Percentiles rank a stretch among this genome's conserved stretches.
Conservation (phyloP, 345 rosid genomes). For the Hibiscus syriacus region DNA sequence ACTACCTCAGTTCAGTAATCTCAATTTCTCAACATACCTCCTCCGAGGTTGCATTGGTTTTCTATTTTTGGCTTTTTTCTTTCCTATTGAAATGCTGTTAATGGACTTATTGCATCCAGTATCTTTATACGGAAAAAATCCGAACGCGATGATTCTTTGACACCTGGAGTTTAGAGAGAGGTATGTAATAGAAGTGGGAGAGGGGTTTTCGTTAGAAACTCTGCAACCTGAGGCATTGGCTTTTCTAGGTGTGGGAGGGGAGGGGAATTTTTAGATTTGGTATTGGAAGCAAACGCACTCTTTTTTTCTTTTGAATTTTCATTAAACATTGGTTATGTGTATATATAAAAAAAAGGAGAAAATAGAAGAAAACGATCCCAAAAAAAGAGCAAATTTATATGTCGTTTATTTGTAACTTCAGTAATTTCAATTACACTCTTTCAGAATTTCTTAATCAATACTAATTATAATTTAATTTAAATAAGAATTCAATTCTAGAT, state of each 20-base stretch:
- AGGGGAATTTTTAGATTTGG: background rate
- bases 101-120: too few species aligned
- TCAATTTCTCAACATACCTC: background rate
- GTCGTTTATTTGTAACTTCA: too few species aligned
- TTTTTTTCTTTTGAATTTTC: background rate
- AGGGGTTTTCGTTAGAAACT: constrained; percentile 1
- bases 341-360: background rate
- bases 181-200: background rate
- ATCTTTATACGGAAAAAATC: too few species aligned
- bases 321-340: background rate
- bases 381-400: background rate
- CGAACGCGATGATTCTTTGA: constrained; percentile 10
- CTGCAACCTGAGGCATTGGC: background rate
- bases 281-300: background rate
- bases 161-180: constrained; percentile 8
- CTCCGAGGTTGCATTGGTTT: background rate
- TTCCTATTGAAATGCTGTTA: too few species aligned
- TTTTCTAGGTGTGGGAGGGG: background rate
- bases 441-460: too few species aligned
- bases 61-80: too few species aligned
- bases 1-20: constrained; percentile 17
- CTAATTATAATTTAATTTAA: too few species aligned
- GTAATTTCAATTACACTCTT: too few species aligned
- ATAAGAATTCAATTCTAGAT: too few species aligned
- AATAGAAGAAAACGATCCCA: background rate